Base-by-base conservation (phyloP, 2,329 filamentous ascomycete genomes). In the Phyllosticta citriasiana region DNA sequence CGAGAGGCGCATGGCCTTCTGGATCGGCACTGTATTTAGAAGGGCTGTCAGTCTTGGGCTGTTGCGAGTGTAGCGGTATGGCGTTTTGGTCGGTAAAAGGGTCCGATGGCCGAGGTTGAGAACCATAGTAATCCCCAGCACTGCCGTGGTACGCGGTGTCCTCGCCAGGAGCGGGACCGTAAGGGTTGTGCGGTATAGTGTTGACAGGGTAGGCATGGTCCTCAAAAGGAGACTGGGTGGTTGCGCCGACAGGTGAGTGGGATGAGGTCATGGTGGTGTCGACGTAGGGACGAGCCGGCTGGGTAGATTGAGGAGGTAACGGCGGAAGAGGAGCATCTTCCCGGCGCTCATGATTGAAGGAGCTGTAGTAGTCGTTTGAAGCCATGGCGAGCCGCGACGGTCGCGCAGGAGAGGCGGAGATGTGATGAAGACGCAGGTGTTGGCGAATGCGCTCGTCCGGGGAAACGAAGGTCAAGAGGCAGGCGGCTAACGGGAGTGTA, bases 151-250 rank as follows among this genome's bases (percentile, higher is more conserved):
- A 88, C 60, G 78, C 73, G 14, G 83, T 82, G 65, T 80, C 80
- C 59, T 81, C 76, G 56, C 82, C 80, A 66, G 84, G 79, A 69
- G 88, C 86, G 63, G 79, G 59, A 10, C 60, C 60, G 55, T 61
- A 75, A 22, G 83, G 82, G 66, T 87, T 82, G 64, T 80, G 78
- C 60, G 78, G 71, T 14, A 53, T 56, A 76, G 70, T 52, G 70
- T 70, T 59, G 57, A 80, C 76, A 61, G 84, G 83, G 69, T 88
- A 88, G 62, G 81, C 79, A 73, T 85, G 78, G 71, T 88, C 86
- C 72, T 88, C 85, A 71, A 88, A 88, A 61, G 85, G 83, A 55
- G 81, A 82, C 60, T 84, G 82, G 70, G 88, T 87, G 9, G 86
- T 81, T 19, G 81, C 67, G 67, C 75, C 68, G 19, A 69, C 66